Evolutionary conservation across 345 rosid genomes (phyloP).

Genomic region (Carallia brachiata): DNA sequence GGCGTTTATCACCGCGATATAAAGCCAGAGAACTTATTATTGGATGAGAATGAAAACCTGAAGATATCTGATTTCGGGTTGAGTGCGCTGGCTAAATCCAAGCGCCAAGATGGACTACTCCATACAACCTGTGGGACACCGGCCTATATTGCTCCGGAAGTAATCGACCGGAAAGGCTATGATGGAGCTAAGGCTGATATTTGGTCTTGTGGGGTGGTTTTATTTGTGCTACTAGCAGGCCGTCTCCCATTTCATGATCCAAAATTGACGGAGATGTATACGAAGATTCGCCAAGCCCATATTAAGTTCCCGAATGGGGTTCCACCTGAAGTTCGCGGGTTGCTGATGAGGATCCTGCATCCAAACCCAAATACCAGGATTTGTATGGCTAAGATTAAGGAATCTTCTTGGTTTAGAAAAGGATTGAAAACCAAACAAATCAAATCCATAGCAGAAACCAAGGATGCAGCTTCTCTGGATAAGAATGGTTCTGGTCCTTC

Average conservation of each 20-base stretch:
- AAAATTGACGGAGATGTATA: slow-evolving; percentile 33
- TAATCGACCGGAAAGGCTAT: slow-evolving; percentile 30
- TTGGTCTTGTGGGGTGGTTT: slow-evolving; percentile 36
- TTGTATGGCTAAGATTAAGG: slow-evolving; percentile 22
- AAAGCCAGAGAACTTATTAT: slow-evolving; percentile 28
- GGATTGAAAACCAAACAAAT: slow-evolving; percentile 15
- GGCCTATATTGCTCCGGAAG: slow-evolving; percentile 33
- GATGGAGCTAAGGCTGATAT: slow-evolving; percentile 32
- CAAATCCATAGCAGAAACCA: slow-evolving; percentile 10
- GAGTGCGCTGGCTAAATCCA: slow-evolving; percentile 28
- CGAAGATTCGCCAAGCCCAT: slow-evolving; percentile 27
- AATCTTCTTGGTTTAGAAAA: slow-evolving; percentile 19
- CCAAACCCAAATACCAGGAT: slow-evolving; percentile 22
- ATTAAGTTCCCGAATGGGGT: slow-evolving; percentile 29
- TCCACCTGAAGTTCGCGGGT: slow-evolving; percentile 21
- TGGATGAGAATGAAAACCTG: slow-evolving; percentile 27
- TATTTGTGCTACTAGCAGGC: slow-evolving; percentile 24
- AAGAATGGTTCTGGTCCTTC: slow-evolving; percentile 25
- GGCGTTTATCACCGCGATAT: slow-evolving; percentile 33
- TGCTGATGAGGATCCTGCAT: slow-evolving; percentile 22
- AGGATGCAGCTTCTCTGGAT: not conserved
- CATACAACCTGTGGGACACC: slow-evolving; percentile 35
- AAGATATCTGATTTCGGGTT: slow-evolving; percentile 31
- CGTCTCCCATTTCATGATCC: slow-evolving; percentile 31
- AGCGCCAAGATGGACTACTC: slow-evolving; percentile 27